Evolutionary conservation across 192 early-diverging fungal species (phyloP), one percentile per base, ranked within the genome.

Genomic region (Entomortierella lignicola): DNA sequence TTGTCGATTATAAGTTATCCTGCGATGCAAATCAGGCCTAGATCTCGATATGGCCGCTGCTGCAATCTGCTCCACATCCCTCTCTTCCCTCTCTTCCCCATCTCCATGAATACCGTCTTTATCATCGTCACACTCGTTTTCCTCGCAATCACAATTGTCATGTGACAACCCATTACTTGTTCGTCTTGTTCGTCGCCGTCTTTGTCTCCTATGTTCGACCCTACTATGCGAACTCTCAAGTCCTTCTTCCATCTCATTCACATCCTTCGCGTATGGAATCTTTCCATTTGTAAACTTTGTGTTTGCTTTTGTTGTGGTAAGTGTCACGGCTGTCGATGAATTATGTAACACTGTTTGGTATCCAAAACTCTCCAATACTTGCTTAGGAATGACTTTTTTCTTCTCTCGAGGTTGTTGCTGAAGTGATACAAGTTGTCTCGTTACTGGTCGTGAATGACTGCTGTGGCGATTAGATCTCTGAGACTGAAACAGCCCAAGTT

Each of bases 191-290:
- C 43, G 11, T 23, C 12, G 2, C 44, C 5, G 30, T 18, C n/a
- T 29, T 26, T 57, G 60, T 51, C 43, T 34, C 7, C 65, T 47
- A 20, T n/a, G n/a, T n/a, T n/a, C n/a, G 59, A 60, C 31, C 54
- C 52, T 8, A 26, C 58, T 30, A 63, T 61, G 0, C 1, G n/a
- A 21, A 51, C 59, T 48, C 34, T 77, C 66, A 3, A 77, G 39
- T 1, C 66, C 74, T 18, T 77, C 66, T 53, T 77, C 74, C 74
- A 77, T 69, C 55, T 69, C 66, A 20, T 69, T 61, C 31, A 69
- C 66, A 60, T 77, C 50, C 44, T 77, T 66, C 0, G 66, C 74
- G 64, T 53, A 77, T 0, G 29, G 11, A 20, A 54, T 43, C n/a
- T 43, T 48, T 2, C 8, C 37, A 34, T 60, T 69, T 29, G 39